Base-by-base conservation (phyloP, 352 stramenopile species). In the Hyaloperonospora arabidopsidis region DNA sequence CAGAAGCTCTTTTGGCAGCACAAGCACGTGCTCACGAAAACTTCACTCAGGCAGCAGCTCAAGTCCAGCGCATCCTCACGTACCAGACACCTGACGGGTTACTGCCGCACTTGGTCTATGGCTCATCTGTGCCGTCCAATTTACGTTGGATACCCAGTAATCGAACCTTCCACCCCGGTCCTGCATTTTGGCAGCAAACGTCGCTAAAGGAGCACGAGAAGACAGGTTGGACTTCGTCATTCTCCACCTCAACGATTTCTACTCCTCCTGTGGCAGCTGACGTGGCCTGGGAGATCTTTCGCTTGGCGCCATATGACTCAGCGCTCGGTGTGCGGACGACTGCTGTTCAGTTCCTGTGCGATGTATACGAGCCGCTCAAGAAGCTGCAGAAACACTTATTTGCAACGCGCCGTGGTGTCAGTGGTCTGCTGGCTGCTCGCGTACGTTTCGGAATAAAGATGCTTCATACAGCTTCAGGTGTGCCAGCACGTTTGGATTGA, bases 281-380 rank as follows among this genome's bases (percentile, higher is more conserved):
- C 43, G 74, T 89, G 8, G 84, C 67, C n/a, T 87, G 79, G 75
- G 74, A 90, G 49, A 86, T 93, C 46, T 93, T 89, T 55, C 74
- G 75, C 6, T 58, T 93, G n/a, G 74, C 81, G 7, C 84, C 84
- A 25, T 86, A 86, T 43, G 84, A 93, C 41, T 86, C 74, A 0
- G 65, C 68, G 28, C 63, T 93, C 41, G 80, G 78, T 11, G 74
- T 79, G 4, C 70, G 65, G n/a, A 68, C 61, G 0, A 70, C 70
- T 5, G 84, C 81, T 7, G 70, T 93, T 21, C 55, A 76, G 29
- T 93, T 90, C 46, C 52, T 93, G 12, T 93, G 84, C 35, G 61
- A 74, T 19, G 72, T 81, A 1, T 93, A 87, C 49, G 54, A 63
- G 44, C 74, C 71, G 15, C 61, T 93, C 1, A 70, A 68, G 46